Percentiles rank a stretch among this genome's conserved stretches.
These are phyloP conservation scores for Neofusicoccum sp. DNA, from an alignment of 2,329 filamentous ascomycete species.

Conservation along the genomic window DNA sequence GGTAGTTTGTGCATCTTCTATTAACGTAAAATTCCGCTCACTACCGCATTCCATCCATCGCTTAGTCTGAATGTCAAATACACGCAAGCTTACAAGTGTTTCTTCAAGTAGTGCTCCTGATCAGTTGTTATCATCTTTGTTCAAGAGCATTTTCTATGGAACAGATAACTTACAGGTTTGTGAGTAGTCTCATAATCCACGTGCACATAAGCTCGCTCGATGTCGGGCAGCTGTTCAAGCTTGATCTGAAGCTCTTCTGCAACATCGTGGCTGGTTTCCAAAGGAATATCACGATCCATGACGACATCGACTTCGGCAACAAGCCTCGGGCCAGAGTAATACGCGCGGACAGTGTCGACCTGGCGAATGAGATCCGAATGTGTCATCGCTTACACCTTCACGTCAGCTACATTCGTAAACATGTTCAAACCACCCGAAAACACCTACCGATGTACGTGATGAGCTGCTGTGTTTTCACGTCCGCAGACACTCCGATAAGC, in stretches of 20 bases:
- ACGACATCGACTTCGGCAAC: conserved; percentile 97
- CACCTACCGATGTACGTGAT: conserved; percentile 76
- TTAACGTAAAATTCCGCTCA: too few relatives aligned
- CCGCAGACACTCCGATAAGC: conserved; percentile 85
- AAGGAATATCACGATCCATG: conserved; percentile 74
- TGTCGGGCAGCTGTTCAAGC: conserved; percentile 85
- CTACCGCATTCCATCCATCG: too few relatives aligned
- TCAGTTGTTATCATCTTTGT: too few relatives aligned
- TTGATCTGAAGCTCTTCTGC: conserved; percentile 94
- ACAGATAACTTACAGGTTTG: too few relatives aligned
- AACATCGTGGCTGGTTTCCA: conserved; percentile 85
- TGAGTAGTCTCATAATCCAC: conserved; percentile 84
- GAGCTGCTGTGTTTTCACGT: conserved; percentile 83
- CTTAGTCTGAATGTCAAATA: too few relatives aligned
- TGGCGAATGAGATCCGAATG: conserved; percentile 79
- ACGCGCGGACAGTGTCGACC: conserved; percentile 94
- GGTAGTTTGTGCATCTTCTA: too few relatives aligned
- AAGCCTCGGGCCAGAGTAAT: conserved; percentile 84
- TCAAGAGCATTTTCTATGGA: too few relatives aligned
- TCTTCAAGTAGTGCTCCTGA: too few relatives aligned
- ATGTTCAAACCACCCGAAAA: conserved; percentile 50
- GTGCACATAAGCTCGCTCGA: conserved; percentile 94
- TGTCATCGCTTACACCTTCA: conserved; percentile 59
- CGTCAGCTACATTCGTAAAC: background rate
- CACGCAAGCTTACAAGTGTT: too few relatives aligned